Evolutionary conservation across 192 early-diverging fungal genomes (phyloP).

Genomic region (Podila epigama): DNA sequence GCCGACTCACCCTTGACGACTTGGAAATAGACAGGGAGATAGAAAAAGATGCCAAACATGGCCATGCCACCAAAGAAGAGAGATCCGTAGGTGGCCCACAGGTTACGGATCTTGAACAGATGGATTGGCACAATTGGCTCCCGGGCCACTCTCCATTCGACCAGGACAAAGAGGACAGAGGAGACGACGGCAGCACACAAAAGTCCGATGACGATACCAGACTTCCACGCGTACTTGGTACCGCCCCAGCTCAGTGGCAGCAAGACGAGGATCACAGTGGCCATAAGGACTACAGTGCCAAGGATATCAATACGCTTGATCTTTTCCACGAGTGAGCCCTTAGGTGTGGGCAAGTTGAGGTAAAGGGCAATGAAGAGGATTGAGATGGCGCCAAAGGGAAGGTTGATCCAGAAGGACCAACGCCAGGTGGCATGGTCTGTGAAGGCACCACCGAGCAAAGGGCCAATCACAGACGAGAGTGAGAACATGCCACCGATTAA

Average conservation of each 20-base stretch:
- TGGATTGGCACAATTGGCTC: conserved; percentile 63
- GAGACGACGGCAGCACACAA: conserved; percentile 53
- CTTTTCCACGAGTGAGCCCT: conserved; percentile 55
- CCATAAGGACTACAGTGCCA: conserved; percentile 61
- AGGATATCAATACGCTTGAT: conserved; percentile 66
- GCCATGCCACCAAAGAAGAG: conserved; percentile 59
- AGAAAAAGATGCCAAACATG: conserved; percentile 65
- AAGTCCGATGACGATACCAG: conserved; percentile 58
- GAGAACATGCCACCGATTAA: conserved; percentile 64
- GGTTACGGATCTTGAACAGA: conserved; percentile 58
- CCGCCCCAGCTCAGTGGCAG: conserved; percentile 71
- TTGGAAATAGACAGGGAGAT: conserved; percentile 68
- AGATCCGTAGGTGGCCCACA: conserved; percentile 51
- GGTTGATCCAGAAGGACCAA: conserved; percentile 71
- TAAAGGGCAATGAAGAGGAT: conserved; percentile 46
- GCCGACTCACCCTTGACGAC: conserved; percentile 59
- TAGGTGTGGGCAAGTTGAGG: conserved; percentile 54
- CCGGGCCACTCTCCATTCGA: conserved; percentile 58
- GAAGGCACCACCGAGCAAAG: conserved; percentile 72
- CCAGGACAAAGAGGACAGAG: conserved; percentile 51
- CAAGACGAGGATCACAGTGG: conserved; percentile 57
- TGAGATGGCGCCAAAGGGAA: conserved; percentile 49
- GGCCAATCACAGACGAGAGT: conserved; percentile 67
- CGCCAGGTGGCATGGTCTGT: conserved; percentile 69
- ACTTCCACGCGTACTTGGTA: conserved; percentile 63